phyloP scores from a whole-genome alignment of 306 rosid species.

The Albizia julibrissin region DNA sequence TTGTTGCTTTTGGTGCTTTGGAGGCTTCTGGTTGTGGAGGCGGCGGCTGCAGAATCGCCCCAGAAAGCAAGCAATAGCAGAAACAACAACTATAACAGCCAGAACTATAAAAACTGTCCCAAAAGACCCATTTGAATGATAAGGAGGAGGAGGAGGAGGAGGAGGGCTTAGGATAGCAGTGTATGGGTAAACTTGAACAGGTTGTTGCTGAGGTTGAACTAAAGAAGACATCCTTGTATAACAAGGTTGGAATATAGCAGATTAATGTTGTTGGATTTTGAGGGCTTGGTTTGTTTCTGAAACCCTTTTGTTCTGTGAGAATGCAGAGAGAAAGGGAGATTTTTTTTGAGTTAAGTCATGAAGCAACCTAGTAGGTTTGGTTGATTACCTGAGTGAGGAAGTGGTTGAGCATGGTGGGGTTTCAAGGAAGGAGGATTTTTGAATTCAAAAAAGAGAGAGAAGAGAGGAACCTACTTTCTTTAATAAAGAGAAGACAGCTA shows the following conservation, averaged over 20 bases:
- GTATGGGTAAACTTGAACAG: conserved; percentile 60
- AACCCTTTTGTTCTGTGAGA: conserved; percentile 63
- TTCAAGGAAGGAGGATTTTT: conserved; percentile 40
- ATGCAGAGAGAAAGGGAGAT: conserved; percentile 48
- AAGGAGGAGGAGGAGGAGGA: conserved; percentile 41
- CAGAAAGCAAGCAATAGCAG: conserved; percentile 75
- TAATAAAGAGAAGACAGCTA: conserved; percentile 63
- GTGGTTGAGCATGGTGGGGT: conserved; percentile 40
- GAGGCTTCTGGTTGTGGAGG: conserved; percentile 33
- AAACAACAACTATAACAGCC: conserved; percentile 67
- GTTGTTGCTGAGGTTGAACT: conserved; percentile 59
- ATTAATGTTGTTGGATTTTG: conserved; percentile 13
- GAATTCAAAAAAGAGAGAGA: conserved; percentile 36
- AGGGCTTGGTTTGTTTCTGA: conserved; percentile 31
- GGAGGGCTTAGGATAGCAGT: conserved; percentile 45
- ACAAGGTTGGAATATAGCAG: conserved; percentile 3
- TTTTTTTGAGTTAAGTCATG: conserved; percentile 35
- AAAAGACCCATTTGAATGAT: conserved; percentile 82
- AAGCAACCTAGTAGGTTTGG: conserved; percentile 48
- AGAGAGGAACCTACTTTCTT: conserved; percentile 46
- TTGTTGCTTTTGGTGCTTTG: conserved; percentile 44
- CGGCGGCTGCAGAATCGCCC: conserved; percentile 74
- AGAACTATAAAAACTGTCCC: conserved; percentile 87
- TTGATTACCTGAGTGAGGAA: conserved; percentile 26
- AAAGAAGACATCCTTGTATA: conserved; percentile 49